Conservation (phyloP, 371 early-diverging fungal genomes). For the Chytridium lagenaria region DNA sequence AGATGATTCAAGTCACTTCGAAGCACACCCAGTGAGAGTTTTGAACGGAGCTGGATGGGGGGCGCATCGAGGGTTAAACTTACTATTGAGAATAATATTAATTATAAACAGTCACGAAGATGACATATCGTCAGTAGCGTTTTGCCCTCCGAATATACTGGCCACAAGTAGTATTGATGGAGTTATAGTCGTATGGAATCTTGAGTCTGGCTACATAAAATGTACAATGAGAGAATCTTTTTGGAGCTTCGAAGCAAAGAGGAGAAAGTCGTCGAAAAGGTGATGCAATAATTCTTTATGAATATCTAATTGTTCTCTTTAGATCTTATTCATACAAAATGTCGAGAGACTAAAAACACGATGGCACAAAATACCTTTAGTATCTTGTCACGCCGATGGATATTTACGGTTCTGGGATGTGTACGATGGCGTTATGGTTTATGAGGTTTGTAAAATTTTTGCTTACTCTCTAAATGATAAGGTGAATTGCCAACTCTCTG, state of each 20-base stretch:
- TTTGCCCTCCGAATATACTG: slow-evolving; percentile 55
- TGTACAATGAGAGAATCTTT: slow-evolving; percentile 52
- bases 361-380: slow-evolving; percentile 47
- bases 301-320: not conserved
- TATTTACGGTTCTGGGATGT: slow-evolving; percentile 60
- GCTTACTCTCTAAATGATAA: not conserved
- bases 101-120: slow-evolving; percentile 52
- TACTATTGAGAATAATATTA: not conserved
- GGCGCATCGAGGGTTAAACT: slow-evolving; percentile 47
- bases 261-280: slow-evolving; percentile 61
- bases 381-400: slow-evolving; percentile 63
- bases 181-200: slow-evolving; percentile 58
- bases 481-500: slow-evolving; percentile 54
- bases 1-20: slow-evolving; percentile 57
- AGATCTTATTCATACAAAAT: slow-evolving; percentile 52
- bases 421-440: slow-evolving; percentile 51
- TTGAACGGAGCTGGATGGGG: slow-evolving; percentile 54
- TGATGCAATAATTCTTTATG: slow-evolving; percentile 14
- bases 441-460: slow-evolving; percentile 43
- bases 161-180: slow-evolving; percentile 60
- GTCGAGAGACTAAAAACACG: slow-evolving; percentile 34
- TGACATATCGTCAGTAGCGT: slow-evolving; percentile 59
- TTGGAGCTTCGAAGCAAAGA: slow-evolving; percentile 58
- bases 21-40: slow-evolving; percentile 51
- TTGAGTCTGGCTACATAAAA: slow-evolving; percentile 60